Evolutionary conservation across 495 filamentous ascomycete genomes (phyloP).

Genomic region (Hypoxylon fuscum): DNA sequence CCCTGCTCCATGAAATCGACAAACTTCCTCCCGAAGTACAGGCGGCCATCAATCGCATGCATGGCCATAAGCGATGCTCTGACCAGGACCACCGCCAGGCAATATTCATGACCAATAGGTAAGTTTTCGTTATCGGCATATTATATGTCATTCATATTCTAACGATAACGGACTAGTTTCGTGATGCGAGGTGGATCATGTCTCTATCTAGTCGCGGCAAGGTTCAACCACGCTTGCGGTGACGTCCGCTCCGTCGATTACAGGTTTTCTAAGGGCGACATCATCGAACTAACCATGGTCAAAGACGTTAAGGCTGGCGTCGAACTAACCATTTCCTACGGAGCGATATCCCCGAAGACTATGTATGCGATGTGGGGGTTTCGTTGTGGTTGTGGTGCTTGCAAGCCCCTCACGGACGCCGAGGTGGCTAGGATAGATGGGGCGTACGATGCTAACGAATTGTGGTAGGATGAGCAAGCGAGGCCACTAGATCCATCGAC

Average conservation of each 20-base stretch:
- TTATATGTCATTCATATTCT: background rate
- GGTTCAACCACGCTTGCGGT: conserved; percentile 51
- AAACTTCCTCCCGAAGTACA: conserved; percentile 20
- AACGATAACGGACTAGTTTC: conserved; percentile 20
- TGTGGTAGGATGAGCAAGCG: background rate
- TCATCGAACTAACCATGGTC: conserved; percentile 30
- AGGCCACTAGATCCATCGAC: too few relatives aligned
- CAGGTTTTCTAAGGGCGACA: background rate
- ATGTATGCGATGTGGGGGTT: conserved; percentile 48
- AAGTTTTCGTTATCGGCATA: conserved; percentile 15
- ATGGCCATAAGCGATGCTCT: conserved; percentile 18
- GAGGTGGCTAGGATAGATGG: conserved; percentile 21
- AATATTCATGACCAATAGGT: conserved; percentile 44
- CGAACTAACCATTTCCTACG: conserved; percentile 49
- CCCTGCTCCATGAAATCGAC: conserved; percentile 27
- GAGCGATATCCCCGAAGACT: conserved; percentile 16
- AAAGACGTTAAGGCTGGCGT: conserved; percentile 31
- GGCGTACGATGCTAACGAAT: background rate
- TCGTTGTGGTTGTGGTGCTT: conserved; percentile 46
- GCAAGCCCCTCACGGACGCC: conserved; percentile 32
- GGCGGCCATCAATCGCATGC: conserved; percentile 15
- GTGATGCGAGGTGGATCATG: conserved; percentile 9
- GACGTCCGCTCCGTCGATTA: conserved; percentile 37
- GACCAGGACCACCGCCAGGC: conserved; percentile 4
- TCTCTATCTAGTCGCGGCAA: conserved; percentile 41